Evolutionary conservation across 2,329 filamentous ascomycete species (phyloP), one percentile per base, ranked within the genome.

Genomic region (Ceratocystis cubensis): DNA sequence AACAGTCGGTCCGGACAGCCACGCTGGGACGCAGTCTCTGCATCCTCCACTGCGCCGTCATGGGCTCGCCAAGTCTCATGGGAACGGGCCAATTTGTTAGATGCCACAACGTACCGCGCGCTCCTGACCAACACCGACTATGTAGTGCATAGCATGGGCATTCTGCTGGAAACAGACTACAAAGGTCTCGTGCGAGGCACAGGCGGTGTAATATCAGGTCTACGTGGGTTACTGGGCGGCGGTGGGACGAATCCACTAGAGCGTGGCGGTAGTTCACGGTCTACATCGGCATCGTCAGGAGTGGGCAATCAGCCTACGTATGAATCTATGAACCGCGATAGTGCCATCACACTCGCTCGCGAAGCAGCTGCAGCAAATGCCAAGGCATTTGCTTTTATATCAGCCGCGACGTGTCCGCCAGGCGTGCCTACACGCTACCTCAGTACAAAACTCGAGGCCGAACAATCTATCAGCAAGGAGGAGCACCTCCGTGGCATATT

Each of bases 131-230:
- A 83, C 66, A 89, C 91, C 69, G 85, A 91, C 74, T 92, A 86
- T 66, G 92, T 97, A 30, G 88, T 99, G 61, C 94, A 99, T 80
- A 91, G 83, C 73, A 92, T 97, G 88, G 94, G 94, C 8, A 96
- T 99, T 72, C 82, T 99, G 20, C 84, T 99, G 8, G 94, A 99
- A 79, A 91, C 92, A 63, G 94, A 99, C 79, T 99, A 99, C 84
- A 99, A 99, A 77, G 89, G 88, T 71, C 87, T 96, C 17, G 75
- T 99, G 30, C 87, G 85, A 22, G 94, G 94, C 63, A 85, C 84
- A 68, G 92, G 96, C 72, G 91, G 89, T 0, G 85, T 91, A n/a
- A 76, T 96, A 64, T 77, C 84, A 5, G 93, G 91, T 1, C 78
- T 99, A 15, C 83, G 84, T 69, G 86, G 88, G 71, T 90, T 91